These are phyloP conservation scores for Hibiscus mutabilis DNA, from an alignment of 345 rosid genomes.

Conservation along the genomic window DNA sequence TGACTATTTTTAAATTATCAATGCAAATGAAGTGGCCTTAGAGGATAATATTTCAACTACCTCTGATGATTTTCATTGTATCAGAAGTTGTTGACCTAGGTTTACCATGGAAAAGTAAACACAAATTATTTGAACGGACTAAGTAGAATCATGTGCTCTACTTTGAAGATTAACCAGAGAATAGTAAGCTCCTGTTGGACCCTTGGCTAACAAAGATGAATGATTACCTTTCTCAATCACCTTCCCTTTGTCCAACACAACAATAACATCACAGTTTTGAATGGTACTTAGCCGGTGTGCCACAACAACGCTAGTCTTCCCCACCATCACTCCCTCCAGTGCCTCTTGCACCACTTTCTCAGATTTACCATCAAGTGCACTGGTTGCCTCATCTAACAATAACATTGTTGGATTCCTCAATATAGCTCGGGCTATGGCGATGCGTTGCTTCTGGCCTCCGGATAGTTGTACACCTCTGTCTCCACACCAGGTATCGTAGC, in stretches of 20 bases:
- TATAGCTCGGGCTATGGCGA: constrained; percentile 61
- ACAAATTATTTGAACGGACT: neutral
- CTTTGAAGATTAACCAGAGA: constrained; percentile 26
- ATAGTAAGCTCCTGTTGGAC: neutral
- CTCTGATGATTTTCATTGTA: neutral
- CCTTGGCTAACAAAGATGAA: constrained; percentile 24
- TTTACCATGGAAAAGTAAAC: neutral
- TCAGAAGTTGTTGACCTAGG: neutral
- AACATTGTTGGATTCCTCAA: constrained; percentile 43
- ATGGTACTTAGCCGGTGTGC: constrained; percentile 37
- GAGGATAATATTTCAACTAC: too few species aligned
- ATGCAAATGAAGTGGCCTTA: too few species aligned
- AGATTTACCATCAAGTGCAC: constrained; percentile 1
- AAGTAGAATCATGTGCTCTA: constrained; percentile 6
- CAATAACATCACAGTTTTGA: constrained; percentile 45
- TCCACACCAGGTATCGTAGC: constrained; percentile 53
- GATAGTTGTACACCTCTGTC: constrained; percentile 55
- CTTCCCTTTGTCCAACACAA: constrained; percentile 49
- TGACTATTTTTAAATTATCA: too few species aligned
- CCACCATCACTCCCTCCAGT: constrained; percentile 1
- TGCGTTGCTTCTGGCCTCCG: constrained; percentile 56
- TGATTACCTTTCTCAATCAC: constrained; percentile 64
- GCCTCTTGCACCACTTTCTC: constrained; percentile 1
- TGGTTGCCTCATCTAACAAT: constrained; percentile 38
- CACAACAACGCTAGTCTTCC: constrained; percentile 8